Conservation (phyloP, 306 rosid genomes). For the Quercus suber region DNA sequence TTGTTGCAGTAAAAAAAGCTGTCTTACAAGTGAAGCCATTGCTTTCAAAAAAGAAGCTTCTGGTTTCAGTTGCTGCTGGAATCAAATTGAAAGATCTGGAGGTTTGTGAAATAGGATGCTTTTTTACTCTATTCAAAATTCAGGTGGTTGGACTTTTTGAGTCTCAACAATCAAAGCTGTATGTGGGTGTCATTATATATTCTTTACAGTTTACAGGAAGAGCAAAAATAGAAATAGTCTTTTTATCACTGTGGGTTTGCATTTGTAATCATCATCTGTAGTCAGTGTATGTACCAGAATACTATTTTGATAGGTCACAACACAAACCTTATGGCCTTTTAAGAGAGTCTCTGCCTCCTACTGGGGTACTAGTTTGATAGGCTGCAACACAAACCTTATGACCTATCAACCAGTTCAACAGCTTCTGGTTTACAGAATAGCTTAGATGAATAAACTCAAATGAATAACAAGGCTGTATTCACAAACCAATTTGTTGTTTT, state of each 20-base stretch:
- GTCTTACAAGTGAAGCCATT: conserved; percentile 58
- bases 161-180: neutral
- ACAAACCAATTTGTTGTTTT: neutral
- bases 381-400: too few relatives aligned
- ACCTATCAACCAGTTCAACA: neutral
- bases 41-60: conserved; percentile 70
- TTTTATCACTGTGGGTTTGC: neutral
- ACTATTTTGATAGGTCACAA: too few relatives aligned
- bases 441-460: neutral
- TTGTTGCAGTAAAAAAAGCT: conserved; percentile 60
- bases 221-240: too few relatives aligned
- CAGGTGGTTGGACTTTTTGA: neutral
- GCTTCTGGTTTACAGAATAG: neutral
- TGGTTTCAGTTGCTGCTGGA: conserved; percentile 97
- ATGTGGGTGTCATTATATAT: neutral
- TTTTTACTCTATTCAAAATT: neutral
- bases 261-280: too few relatives aligned
- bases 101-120: conserved; percentile 31
- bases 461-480: neutral
- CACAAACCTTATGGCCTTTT: too few relatives aligned
- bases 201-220: neutral
- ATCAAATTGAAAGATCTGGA: conserved; percentile 85
- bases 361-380: too few relatives aligned
- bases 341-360: too few relatives aligned
- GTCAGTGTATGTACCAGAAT: too few relatives aligned